Evolutionary conservation across 2,329 filamentous ascomycete genomes (phyloP).

Genomic region (Myriosclerotinia curreyana): DNA sequence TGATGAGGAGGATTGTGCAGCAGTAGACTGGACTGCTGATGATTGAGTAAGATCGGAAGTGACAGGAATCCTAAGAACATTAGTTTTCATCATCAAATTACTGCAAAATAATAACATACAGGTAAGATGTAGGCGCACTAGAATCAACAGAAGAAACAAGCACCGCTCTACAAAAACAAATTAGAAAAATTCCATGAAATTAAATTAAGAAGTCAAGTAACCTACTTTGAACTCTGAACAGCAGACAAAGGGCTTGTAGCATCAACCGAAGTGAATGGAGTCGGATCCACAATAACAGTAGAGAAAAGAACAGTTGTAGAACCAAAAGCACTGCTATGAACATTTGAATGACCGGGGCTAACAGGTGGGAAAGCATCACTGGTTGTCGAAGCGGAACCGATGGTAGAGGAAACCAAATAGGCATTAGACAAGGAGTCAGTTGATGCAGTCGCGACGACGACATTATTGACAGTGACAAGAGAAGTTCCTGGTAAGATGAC

Average conservation of each 20-base stretch:
- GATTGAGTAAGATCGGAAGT: neutral
- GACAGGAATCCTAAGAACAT: neutral
- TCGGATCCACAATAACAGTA: neutral
- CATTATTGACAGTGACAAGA: conserved; percentile 11
- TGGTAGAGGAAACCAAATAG: neutral
- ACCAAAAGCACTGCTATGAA: neutral
- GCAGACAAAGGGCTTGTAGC: neutral
- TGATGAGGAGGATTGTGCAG: too few species aligned
- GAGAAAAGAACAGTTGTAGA: conserved; percentile 2
- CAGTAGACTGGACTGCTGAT: too few species aligned
- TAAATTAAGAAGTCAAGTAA: neutral
- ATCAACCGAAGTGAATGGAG: neutral
- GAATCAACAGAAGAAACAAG: neutral
- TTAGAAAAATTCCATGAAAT: neutral
- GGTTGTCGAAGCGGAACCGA: neutral
- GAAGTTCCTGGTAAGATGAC: neutral
- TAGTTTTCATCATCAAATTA: neutral
- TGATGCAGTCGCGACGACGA: conserved; percentile 13
- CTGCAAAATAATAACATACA: neutral
- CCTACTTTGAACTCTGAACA: neutral
- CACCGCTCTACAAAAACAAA: neutral
- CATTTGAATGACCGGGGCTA: neutral
- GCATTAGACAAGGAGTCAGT: neutral
- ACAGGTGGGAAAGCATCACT: conserved; percentile 4
- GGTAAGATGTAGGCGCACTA: neutral